phyloP scores from a whole-genome alignment of 2,329 filamentous ascomycete species.

The Hymenoscyphus occultus region DNA sequence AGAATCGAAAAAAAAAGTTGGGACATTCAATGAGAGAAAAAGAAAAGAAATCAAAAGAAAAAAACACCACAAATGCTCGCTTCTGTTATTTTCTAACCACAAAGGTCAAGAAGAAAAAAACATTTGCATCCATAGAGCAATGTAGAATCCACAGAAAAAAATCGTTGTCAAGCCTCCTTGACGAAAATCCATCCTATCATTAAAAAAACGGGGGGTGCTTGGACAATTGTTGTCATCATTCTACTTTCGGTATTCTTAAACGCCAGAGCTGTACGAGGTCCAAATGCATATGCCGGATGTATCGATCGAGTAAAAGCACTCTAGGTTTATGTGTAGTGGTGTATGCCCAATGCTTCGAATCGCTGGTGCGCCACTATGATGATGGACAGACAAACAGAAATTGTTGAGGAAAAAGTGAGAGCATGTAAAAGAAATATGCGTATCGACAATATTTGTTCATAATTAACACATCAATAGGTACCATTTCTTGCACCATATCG shows the following conservation, averaged over 20 bases:
- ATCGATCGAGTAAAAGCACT: constrained; percentile 17
- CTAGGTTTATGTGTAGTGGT: constrained; percentile 15
- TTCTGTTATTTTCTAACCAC: background rate
- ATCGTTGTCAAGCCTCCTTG: constrained; percentile 6
- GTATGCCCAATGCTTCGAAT: constrained; percentile 28
- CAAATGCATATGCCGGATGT: constrained; percentile 23
- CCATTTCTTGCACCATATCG: constrained; percentile 1
- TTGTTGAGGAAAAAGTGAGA: constrained; percentile 14
- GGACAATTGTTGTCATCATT: constrained; percentile 16
- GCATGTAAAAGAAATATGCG: constrained; percentile 28
- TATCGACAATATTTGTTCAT: constrained; percentile 30
- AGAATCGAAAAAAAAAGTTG: background rate
- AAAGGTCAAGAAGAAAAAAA: background rate
- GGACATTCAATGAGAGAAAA: background rate
- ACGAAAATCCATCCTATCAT: constrained; percentile 28
- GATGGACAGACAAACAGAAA: constrained; percentile 25
- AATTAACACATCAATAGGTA: constrained; percentile 28
- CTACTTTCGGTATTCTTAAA: constrained; percentile 25
- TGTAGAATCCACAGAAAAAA: background rate
- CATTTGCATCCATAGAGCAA: constrained; percentile 6
- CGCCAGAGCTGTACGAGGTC: constrained; percentile 22
- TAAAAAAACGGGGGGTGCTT: constrained; percentile 20
- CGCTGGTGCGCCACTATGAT: constrained; percentile 29
- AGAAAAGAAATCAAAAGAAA: background rate
- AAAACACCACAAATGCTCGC: background rate